Evolutionary conservation across 768 basidiomycete species (phyloP), one percentile per base, ranked within the genome.

Genomic region (Solioccasus polychromus): DNA sequence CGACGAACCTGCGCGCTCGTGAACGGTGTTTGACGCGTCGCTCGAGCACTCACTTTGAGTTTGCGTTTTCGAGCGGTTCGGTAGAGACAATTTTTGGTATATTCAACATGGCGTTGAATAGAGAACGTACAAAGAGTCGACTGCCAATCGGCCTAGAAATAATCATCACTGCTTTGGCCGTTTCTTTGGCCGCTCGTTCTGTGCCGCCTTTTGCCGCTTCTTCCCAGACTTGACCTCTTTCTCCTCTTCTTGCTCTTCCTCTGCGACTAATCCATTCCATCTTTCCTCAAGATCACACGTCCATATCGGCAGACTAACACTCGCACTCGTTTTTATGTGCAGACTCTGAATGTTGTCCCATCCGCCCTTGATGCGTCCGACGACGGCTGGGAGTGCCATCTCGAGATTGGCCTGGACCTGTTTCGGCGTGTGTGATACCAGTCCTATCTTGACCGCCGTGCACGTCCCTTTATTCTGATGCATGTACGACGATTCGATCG

Each of bases 401-500:
- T 82, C 70, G 39, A 97, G 71, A 68, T 98, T 98, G 5, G 78
- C 80, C 29, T 88, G 64, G 15, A 91, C 77, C 61, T 97, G 85
- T 4, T 79, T 67, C 2, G 86, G 75, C 4, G 76, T 78, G 50
- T 93, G 90, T 5, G 83, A 80, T 31, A 90, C 66, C 3, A 77
- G 78, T 36, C 82, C 86, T 40, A 98, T 73, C 70, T 93, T 93
- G 51, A 97, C 78, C 24, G 93, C 84, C 90, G 85, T 82, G 79
- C 88, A 91, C 6, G 92, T 96, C 11, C 96, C 96, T 52, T 80
- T 82, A 45, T 93, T 92, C 68, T 93, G 89, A 64, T 93, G 88
- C 85, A 96, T 89, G 67, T 96, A 96, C 3, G 95, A 94, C 10
- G 93, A 92, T 4, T 84, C 84, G 53, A 99, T 83, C 15, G 95